Evolutionary conservation across 768 basidiomycete species (phyloP).

Genomic region (Nidula microcarpa): DNA sequence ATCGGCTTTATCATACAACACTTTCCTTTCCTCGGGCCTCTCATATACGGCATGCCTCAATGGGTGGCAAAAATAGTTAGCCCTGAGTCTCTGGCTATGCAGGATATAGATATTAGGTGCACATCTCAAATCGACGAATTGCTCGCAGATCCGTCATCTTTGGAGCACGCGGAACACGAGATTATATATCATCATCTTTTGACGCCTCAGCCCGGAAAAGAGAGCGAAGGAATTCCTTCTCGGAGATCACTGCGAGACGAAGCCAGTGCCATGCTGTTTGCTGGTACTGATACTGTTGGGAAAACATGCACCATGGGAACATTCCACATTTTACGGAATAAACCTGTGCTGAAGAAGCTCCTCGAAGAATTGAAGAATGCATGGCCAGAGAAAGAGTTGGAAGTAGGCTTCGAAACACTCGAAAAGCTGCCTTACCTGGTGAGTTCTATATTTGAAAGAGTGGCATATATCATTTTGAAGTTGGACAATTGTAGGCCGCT

Average conservation of each 20-base stretch:
- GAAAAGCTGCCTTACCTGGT: constrained; percentile 48
- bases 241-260: constrained; percentile 32
- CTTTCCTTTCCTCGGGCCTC: neutral
- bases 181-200: constrained; percentile 34
- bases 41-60: no score
- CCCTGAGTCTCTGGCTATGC: no score
- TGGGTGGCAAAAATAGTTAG: no score
- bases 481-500: constrained; percentile 28
- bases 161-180: constrained; percentile 27
- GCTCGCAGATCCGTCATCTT: constrained; percentile 24
- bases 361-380: constrained; percentile 26
- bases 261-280: constrained; percentile 31
- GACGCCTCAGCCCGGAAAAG: constrained; percentile 24
- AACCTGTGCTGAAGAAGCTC: constrained; percentile 21
- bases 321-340: constrained; percentile 29
- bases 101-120: no score
- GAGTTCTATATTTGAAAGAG: constrained; percentile 8
- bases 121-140: constrained; percentile 21
- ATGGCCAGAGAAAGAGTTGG: constrained; percentile 35
- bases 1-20: constrained; percentile 4
- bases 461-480: neutral
- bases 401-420: constrained; percentile 26
- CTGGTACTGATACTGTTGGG: constrained; percentile 42
- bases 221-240: constrained; percentile 23
- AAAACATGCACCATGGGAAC: constrained; percentile 32